A percentile compares a stretch with the other conserved stretches of the same genome.
phyloP scores from a whole-genome alignment of 345 rosid genomes.

The Eutrema heterophyllum region DNA sequence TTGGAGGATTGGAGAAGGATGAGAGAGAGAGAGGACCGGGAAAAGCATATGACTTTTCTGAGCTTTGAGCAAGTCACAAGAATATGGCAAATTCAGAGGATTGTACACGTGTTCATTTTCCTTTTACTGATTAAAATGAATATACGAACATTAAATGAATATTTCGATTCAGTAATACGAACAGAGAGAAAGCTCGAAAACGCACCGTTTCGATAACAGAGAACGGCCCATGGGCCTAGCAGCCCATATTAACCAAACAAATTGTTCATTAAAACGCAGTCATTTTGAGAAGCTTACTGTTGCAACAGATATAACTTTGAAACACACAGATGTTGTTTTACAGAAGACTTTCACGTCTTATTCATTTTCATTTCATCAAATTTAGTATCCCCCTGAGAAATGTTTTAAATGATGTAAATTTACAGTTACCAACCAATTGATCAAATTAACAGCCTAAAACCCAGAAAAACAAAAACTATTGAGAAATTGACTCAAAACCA shows the following conservation, averaged over 20 bases:
- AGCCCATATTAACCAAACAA: too few species aligned
- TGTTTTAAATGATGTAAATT: slow-evolving; percentile 18
- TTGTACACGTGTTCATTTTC: slow-evolving; percentile 21
- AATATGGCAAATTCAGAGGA: slow-evolving; percentile 20
- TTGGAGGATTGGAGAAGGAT: slow-evolving; percentile 9
- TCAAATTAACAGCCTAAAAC: slow-evolving; percentile 12
- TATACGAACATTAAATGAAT: background rate
- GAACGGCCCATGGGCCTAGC: background rate
- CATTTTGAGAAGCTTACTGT: background rate
- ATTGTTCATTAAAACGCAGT: background rate
- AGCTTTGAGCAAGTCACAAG: slow-evolving; percentile 28
- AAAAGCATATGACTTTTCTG: slow-evolving; percentile 28
- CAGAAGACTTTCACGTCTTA: background rate
- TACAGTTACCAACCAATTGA: slow-evolving; percentile 39
- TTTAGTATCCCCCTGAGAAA: background rate
- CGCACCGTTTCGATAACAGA: background rate
- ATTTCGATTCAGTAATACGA: background rate
- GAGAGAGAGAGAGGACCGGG: slow-evolving; percentile 18
- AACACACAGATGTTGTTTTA: background rate
- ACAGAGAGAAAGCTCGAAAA: background rate
- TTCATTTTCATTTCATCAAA: slow-evolving; percentile 9
- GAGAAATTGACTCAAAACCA: slow-evolving; percentile 6
- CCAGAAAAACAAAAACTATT: background rate
- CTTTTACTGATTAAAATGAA: background rate
- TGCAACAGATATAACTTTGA: background rate